phyloP scores from a whole-genome alignment of 805 yeast species.

The Zygotorulaspora florentina region DNA sequence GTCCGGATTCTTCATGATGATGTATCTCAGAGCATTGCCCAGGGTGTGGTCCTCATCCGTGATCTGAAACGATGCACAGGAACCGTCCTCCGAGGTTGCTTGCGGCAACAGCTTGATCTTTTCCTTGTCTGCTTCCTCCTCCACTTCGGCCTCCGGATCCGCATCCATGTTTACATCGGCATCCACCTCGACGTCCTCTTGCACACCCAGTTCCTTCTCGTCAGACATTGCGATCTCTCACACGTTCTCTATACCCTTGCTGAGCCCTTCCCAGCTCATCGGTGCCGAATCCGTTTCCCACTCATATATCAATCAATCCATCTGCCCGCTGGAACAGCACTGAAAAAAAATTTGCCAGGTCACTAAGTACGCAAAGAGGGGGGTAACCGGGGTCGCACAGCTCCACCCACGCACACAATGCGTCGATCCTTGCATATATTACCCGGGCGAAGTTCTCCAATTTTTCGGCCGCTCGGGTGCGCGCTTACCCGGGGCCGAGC shows the following conservation, averaged over 20 bases:
- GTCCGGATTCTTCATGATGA: conserved; percentile 95
- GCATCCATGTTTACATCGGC: conserved; percentile 18
- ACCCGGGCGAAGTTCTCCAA: neutral
- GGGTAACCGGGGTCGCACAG: too few species aligned
- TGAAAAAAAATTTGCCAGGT: too few species aligned
- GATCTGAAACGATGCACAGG: conserved; percentile 92
- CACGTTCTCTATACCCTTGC: neutral
- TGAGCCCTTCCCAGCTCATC: neutral
- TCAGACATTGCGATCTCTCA: neutral
- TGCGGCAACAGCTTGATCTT: conserved; percentile 63
- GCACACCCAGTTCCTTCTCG: neutral
- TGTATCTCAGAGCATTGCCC: conserved; percentile 89
- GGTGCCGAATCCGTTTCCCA: neutral
- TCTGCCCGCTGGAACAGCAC: too few species aligned
- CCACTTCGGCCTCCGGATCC: conserved; percentile 19
- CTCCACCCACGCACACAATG: too few species aligned
- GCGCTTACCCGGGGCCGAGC: neutral
- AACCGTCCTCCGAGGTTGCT: conserved; percentile 88
- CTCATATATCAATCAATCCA: too few species aligned
- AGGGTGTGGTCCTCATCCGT: conserved; percentile 93
- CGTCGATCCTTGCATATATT: too few species aligned
- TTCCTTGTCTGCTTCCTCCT: conserved; percentile 46
- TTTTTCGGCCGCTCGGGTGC: neutral
- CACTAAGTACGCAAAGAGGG: too few species aligned
- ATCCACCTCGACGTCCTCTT: neutral